phyloP scores from a whole-genome alignment of 2,329 filamentous ascomycete species.

The Beauveria bassiana region DNA sequence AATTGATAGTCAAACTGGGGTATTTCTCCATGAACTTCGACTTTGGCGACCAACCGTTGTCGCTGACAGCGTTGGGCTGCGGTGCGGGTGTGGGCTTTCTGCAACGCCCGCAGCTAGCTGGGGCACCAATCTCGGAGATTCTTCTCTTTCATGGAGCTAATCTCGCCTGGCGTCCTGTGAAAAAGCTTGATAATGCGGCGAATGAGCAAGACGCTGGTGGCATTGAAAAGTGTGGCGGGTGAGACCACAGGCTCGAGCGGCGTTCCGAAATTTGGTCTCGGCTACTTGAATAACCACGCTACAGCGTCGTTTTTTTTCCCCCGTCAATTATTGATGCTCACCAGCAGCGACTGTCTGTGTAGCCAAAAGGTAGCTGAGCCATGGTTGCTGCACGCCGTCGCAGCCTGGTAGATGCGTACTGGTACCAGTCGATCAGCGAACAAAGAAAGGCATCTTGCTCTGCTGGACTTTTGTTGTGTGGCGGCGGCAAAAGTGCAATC shows the following conservation, averaged over 20 bases:
- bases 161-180: neutral
- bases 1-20: neutral
- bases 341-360: too few species aligned
- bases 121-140: slow-evolving; percentile 1
- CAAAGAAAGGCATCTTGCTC: neutral
- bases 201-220: neutral
- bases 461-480: neutral
- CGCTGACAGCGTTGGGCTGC: neutral
- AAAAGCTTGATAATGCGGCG: neutral
- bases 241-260: slow-evolving; percentile 1
- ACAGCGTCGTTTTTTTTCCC: neutral
- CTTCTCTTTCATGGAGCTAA: neutral
- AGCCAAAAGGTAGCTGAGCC: neutral
- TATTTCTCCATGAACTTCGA: too few species aligned
- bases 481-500: neutral
- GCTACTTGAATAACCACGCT: neutral
- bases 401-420: too few species aligned
- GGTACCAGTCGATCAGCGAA: neutral
- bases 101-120: neutral
- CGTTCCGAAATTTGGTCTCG: slow-evolving; percentile 5
- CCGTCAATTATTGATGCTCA: neutral
- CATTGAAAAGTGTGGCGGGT: neutral
- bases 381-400: neutral
- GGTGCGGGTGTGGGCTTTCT: neutral
- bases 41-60: neutral